Evolutionary conservation across 1,139 yeast species (phyloP), one percentile per base, ranked within the genome.

Genomic region (Ogataea hybrid): DNA sequence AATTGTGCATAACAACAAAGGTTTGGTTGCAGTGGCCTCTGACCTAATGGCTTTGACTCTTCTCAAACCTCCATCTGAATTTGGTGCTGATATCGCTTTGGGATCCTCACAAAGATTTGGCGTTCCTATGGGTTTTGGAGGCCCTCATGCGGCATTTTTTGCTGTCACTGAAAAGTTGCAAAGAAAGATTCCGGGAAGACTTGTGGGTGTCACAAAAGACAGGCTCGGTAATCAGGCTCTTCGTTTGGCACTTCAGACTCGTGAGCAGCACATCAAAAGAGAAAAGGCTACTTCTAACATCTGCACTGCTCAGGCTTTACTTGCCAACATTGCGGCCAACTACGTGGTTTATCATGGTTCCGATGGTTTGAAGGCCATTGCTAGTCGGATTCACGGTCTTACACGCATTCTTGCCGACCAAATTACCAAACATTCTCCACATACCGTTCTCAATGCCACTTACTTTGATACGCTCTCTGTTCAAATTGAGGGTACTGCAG

Each of bases 101-200:
- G 98, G 98, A 43, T 81, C 89, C 15, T 78, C 97, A 5, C 98
- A 92, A 71, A 77, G 98, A 65, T 88, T 92, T 56, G 98, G 98
- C 58, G 97, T 92, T 35, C 97, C 98, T 44, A 79, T 90, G 68
- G 98, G 97, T 11, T 92, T 82, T 60, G 98, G 98, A 59, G 98
- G 98, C 25, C 98, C 98, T 5, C 98, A 92, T 63, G 98, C 98
- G 40, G 98, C 96, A 0, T 92, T 88, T 69, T 90, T 92, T 59
- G 88, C 97, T 12, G 95, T 94, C 37, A 73, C 80, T 20, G 76
- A 80, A 48, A 75, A 79, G 49, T 76, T 85, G 58, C 86, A 88
- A 61, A 80, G 98, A 64, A 90, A 90, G 65, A 88, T 92, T 64
- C 98, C 98, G 4, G 98, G 98, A 34, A 79, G 98, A 69, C 77